phyloP scores from a whole-genome alignment of 441 rosid species.

The Eutrema salsugineum region DNA sequence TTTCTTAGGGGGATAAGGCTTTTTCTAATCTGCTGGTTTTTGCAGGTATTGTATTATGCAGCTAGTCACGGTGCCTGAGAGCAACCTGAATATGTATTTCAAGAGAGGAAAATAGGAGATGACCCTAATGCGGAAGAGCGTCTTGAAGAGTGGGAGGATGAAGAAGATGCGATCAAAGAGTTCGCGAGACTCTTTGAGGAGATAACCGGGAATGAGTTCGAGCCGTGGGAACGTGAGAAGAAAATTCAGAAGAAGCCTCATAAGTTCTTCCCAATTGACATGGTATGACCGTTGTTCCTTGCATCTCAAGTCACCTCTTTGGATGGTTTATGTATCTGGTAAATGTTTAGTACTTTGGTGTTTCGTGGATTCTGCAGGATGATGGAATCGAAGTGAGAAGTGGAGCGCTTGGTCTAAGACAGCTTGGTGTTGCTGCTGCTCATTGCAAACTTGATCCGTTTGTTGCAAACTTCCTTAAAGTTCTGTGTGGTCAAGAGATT shows the following conservation, averaged over 20 bases:
- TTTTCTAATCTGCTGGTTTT: neutral
- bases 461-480: conserved; percentile 64
- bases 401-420: conserved; percentile 70
- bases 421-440: conserved; percentile 60
- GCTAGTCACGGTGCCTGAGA: conserved; percentile 52
- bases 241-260: conserved; percentile 64
- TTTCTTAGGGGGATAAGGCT: no score
- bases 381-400: conserved; percentile 67
- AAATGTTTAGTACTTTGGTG: neutral
- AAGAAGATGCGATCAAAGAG: conserved; percentile 56
- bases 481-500: conserved; percentile 69
- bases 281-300: conserved; percentile 36
- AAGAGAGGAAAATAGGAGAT: conserved; percentile 71
- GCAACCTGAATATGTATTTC: conserved; percentile 59
- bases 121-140: conserved; percentile 62
- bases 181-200: conserved; percentile 65
- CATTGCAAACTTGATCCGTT: conserved; percentile 68
- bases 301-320: neutral
- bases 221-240: conserved; percentile 82
- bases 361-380: conserved; percentile 37
- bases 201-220: conserved; percentile 70
- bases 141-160: conserved; percentile 68
- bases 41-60: conserved; percentile 70
- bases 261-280: conserved; percentile 65
- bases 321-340: neutral